These are phyloP conservation scores for Stephanodiscus triporus DNA, from an alignment of 108 stramenopile species.

Conservation along the genomic window DNA sequence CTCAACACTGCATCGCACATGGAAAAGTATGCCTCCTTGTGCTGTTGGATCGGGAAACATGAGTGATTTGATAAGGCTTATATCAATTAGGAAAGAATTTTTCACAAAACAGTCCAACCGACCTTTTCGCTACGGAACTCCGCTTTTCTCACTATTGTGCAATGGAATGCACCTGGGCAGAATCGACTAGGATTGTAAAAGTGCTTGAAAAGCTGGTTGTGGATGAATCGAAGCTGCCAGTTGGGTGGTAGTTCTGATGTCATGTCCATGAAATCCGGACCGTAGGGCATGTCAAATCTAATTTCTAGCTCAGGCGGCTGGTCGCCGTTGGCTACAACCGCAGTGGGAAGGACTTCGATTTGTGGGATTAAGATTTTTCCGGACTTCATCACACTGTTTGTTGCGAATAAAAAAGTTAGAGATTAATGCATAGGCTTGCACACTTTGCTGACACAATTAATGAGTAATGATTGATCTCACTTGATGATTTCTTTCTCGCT, in stretches of 20 bases:
- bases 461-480: slow-evolving; percentile 34
- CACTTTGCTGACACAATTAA: background rate
- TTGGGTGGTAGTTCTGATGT: slow-evolving; percentile 65
- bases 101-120: slow-evolving; percentile 12
- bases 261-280: slow-evolving; percentile 59
- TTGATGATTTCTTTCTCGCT: slow-evolving; percentile 66
- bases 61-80: background rate
- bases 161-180: slow-evolving; percentile 87
- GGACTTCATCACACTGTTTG: slow-evolving; percentile 51
- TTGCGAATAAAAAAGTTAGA: background rate
- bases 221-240: slow-evolving; percentile 87
- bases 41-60: slow-evolving; percentile 15
- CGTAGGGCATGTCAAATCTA: slow-evolving; percentile 82
- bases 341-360: slow-evolving; percentile 84
- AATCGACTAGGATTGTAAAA: slow-evolving; percentile 78
- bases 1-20: slow-evolving; percentile 63
- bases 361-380: slow-evolving; percentile 86
- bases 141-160: slow-evolving; percentile 86
- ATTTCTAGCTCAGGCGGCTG: slow-evolving; percentile 84
- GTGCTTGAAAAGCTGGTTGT: slow-evolving; percentile 85
- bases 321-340: slow-evolving; percentile 83
- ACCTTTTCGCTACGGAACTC: slow-evolving; percentile 77
- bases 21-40: slow-evolving; percentile 55
- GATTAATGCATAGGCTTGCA: background rate
- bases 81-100: background rate